Evolutionary conservation across 2,329 filamentous ascomycete genomes (phyloP).

Genomic region (Bipolaris bicolor): DNA sequence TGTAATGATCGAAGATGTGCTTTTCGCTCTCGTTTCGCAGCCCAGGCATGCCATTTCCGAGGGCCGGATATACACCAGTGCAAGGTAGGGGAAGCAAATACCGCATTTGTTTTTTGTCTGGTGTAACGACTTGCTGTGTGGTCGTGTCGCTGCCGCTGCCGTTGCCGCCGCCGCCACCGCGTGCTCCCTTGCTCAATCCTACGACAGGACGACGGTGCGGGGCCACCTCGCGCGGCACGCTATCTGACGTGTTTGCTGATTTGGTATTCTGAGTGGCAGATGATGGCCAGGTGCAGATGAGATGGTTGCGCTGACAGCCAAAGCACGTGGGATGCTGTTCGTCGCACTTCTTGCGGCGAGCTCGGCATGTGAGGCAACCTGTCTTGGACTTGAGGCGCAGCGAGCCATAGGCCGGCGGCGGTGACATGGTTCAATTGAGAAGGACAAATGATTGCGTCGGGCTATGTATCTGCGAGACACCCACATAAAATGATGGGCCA

Average conservation of each 20-base stretch:
- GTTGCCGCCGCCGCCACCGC: not conserved
- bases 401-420: not conserved
- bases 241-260: not conserved
- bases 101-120: not conserved
- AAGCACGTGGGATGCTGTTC: conserved; percentile 5
- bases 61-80: not conserved
- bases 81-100: not conserved
- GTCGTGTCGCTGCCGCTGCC: conserved; percentile 27
- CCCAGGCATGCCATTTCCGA: conserved; percentile 1
- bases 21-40: conserved; percentile 3
- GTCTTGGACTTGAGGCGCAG: conserved; percentile 4
- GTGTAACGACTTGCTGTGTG: conserved; percentile 62
- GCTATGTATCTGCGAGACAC: not conserved
- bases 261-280: not conserved
- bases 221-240: not conserved
- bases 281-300: conserved; percentile 10
- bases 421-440: not conserved
- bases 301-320: conserved; percentile 4
- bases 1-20: conserved; percentile 9
- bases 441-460: not conserved
- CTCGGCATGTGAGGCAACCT: conserved; percentile 5
- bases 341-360: conserved; percentile 2
- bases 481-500: not conserved
- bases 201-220: not conserved
- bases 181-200: not conserved